Base-by-base conservation (phyloP, 2,329 filamentous ascomycete species). In the Curvularia eragrostidis region DNA sequence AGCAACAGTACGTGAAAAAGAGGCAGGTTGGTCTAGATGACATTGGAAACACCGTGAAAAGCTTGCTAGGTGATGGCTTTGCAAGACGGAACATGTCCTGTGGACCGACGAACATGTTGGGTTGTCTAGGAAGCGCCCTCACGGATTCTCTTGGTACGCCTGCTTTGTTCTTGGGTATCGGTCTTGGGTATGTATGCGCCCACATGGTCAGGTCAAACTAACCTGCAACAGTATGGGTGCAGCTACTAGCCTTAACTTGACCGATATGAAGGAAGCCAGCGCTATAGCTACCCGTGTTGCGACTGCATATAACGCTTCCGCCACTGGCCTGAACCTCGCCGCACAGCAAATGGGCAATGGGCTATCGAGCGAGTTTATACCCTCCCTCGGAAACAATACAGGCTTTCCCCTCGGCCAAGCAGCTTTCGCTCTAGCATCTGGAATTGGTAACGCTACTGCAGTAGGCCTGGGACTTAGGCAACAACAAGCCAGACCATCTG, bases 91-190 rank as follows among this genome's bases (percentile, higher is more conserved):
- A 67, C 34, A 47, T 51, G 1, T 65, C 65, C 0, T 63, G 56
- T 41, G 59, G 62, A 9, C n/a, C 69, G 4, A 54, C 56, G 8
- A 56, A 48, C 26, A 44, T 68, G 15, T 21, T 68, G 5, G 53
- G 52, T 8, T 54, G 59, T 4, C 48, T 72, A 5, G 58, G 63
- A n/a, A 52, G 46, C 15, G 34, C 56, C 4, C 15, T 69, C 7
- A 43, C 54, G 3, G 61, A 54, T 41, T 62, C 64, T 10, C 53
- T 70, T 12, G 63, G 63, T 13, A 71, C 64, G 30, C 68, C 69
- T 28, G 69, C 71, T 24, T 62, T 71, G 10, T 73, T 73, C 24
- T 56, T 73, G 19, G 71, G 71, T 23, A 69, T 73, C 15, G 71
- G 71, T 30, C 28, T 73, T 53, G 71, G 69, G 69, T 73, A 62